Evolutionary conservation across 1,284 basidiomycete genomes (phyloP).

Genomic region (Dichomitus squalens): DNA sequence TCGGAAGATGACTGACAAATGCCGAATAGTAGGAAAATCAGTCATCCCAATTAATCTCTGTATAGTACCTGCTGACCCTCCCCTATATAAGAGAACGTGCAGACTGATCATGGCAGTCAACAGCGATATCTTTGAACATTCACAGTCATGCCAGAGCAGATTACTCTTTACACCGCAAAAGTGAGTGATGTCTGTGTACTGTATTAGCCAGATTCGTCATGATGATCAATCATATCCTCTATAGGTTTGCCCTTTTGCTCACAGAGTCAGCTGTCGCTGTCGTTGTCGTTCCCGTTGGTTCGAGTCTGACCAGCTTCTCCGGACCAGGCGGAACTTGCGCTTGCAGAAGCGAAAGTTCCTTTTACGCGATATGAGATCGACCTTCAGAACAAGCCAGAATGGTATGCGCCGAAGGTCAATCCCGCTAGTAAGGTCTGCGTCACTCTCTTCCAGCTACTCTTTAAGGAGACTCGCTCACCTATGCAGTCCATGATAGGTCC

Average conservation of each 20-base stretch:
- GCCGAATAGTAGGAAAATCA: no score
- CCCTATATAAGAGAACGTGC: no score
- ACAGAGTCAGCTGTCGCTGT: slow-evolving; percentile 11
- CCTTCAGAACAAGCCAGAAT: slow-evolving; percentile 39
- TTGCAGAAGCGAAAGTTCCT: slow-evolving; percentile 24
- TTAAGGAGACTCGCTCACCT: background rate
- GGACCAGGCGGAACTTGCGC: slow-evolving; percentile 6
- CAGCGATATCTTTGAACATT: no score
- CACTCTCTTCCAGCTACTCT: background rate
- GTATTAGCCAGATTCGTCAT: background rate
- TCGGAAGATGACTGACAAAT: no score
- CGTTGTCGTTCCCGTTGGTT: no score
- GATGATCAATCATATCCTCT: background rate
- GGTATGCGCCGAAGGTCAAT: slow-evolving; percentile 65
- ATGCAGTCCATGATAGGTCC: slow-evolving; percentile 45
- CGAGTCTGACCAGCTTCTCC: background rate
- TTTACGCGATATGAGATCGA: slow-evolving; percentile 25
- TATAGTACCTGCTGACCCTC: no score
- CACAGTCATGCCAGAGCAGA: background rate
- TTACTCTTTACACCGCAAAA: slow-evolving; percentile 9
- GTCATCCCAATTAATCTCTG: no score
- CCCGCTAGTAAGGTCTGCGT: slow-evolving; percentile 56
- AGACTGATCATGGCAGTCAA: no score
- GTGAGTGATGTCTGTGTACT: background rate
- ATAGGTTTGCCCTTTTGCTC: slow-evolving; percentile 24